These are phyloP conservation scores for Neurospora crassa DNA, from an alignment of 2,329 filamentous ascomycete species.

Conservation along the genomic window DNA sequence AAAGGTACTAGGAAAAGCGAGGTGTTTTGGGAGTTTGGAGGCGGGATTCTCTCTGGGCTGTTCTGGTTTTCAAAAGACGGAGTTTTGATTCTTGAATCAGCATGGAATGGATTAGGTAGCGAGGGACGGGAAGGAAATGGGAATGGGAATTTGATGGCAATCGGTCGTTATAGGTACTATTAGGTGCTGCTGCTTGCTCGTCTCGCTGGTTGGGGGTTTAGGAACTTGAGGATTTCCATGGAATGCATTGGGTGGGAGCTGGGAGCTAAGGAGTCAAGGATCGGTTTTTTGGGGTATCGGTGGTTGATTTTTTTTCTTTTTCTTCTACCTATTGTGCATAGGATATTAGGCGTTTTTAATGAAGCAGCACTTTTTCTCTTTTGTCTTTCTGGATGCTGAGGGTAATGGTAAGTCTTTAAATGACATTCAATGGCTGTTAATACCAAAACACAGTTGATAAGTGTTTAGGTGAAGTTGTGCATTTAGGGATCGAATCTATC, in stretches of 20 bases:
- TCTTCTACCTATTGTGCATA: neutral
- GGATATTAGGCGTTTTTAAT: neutral
- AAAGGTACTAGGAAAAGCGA: neutral
- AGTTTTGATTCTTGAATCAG: too few species aligned
- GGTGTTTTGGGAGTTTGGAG: neutral
- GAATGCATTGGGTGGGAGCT: neutral
- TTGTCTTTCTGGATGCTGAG: neutral
- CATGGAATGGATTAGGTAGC: neutral
- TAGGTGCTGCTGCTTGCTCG: neutral
- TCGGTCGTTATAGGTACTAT: neutral
- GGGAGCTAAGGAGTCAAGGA: neutral
- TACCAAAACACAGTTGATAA: neutral
- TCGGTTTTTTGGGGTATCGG: neutral
- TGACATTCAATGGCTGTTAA: neutral
- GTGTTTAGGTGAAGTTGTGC: neutral
- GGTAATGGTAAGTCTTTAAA: neutral
- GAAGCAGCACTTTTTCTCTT: neutral
- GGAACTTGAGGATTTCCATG: neutral
- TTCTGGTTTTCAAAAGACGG: neutral
- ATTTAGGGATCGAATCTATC: neutral
- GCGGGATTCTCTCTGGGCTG: neutral
- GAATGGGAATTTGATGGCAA: neutral
- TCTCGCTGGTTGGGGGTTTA: neutral
- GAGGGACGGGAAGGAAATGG: neutral
- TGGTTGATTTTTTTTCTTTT: neutral